Conservation (phyloP, 1,139 yeast species). For the Zygosaccharomyces pseudobailii region DNA sequence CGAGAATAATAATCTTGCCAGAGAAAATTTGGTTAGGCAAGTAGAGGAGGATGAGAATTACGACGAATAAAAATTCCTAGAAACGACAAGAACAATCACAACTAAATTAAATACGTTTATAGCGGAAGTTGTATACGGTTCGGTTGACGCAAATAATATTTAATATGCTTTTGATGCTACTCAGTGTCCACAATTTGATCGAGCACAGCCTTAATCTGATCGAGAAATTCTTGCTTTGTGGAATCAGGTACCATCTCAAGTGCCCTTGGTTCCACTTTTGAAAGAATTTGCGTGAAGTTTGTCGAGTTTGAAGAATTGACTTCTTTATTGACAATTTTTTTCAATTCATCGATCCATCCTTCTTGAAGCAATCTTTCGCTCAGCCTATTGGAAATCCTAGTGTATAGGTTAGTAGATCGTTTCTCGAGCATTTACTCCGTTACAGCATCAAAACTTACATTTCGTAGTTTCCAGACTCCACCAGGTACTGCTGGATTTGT, state of each 20-base stretch:
- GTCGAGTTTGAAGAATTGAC: slow-evolving; percentile 37
- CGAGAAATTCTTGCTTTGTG: slow-evolving; percentile 56
- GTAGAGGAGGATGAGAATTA: slow-evolving; percentile 82
- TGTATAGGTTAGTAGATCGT: neutral
- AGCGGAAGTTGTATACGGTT: neutral
- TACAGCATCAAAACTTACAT: slow-evolving; percentile 29
- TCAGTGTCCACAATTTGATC: slow-evolving; percentile 41
- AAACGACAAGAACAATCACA: neutral
- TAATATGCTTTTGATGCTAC: slow-evolving; percentile 3
- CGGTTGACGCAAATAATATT: neutral
- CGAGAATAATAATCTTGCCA: slow-evolving; percentile 32
- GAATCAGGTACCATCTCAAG: slow-evolving; percentile 61
- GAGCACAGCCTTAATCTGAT: slow-evolving; percentile 56
- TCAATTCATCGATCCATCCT: slow-evolving; percentile 84
- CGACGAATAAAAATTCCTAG: slow-evolving; percentile 53
- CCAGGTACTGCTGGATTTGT: slow-evolving; percentile 64
- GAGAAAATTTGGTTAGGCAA: slow-evolving; percentile 67
- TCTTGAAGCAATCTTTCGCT: slow-evolving; percentile 63
- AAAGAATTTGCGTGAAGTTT: slow-evolving; percentile 51
- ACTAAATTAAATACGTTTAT: neutral
- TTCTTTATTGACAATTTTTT: slow-evolving; percentile 48
- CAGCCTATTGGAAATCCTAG: slow-evolving; percentile 51
- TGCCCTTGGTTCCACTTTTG: slow-evolving; percentile 59
- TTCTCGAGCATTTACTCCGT: slow-evolving; percentile 15
- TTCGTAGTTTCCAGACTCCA: slow-evolving; percentile 78